Evolutionary conservation across 345 rosid species (phyloP).

Genomic region (Heritiera fomes): DNA sequence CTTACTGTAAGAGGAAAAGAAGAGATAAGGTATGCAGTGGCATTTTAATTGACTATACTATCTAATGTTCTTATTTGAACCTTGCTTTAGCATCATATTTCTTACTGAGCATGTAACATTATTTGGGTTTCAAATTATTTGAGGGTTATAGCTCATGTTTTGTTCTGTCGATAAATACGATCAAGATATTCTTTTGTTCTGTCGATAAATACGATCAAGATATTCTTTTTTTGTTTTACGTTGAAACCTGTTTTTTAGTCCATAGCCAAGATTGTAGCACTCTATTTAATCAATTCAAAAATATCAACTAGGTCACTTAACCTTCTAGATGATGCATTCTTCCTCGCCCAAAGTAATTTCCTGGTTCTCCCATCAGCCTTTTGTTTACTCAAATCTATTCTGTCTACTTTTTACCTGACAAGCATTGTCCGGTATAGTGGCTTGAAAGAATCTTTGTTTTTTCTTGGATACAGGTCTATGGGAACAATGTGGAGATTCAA

Average conservation of each 20-base stretch:
- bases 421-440: neutral
- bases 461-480: conserved; percentile 70
- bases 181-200: neutral
- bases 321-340: neutral
- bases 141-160: neutral
- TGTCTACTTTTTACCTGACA: neutral
- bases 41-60: neutral
- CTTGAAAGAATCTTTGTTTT: conserved; percentile 8
- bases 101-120: neutral
- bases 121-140: neutral
- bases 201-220: neutral
- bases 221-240: neutral
- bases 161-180: neutral
- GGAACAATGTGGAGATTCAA: conserved; percentile 97
- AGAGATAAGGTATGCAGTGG: conserved; percentile 73
- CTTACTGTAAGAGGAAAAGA: conserved; percentile 95
- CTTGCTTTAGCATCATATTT: neutral
- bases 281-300: neutral
- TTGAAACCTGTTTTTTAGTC: neutral
- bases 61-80: conserved; percentile 1
- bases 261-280: neutral
- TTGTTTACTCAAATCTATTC: neutral
- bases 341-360: neutral
- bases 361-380: neutral
- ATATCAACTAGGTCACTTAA: neutral